Evolutionary conservation across 176 grass and related monocot genomes (phyloP).

Genomic region (Carex kokanica): DNA sequence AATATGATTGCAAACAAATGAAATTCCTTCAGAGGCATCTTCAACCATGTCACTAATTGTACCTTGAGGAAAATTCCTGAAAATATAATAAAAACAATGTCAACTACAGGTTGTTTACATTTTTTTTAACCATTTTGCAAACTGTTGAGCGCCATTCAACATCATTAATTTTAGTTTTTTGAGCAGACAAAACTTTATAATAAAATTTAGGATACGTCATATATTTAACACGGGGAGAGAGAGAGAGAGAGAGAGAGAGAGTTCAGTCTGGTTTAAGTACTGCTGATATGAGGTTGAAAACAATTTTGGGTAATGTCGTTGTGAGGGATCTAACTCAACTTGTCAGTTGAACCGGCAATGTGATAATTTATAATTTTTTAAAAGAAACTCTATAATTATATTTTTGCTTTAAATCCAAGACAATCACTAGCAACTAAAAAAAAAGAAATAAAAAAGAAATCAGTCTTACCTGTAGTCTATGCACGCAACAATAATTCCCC

Average conservation of each 20-base stretch:
- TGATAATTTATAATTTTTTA: neutral
- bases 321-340: neutral
- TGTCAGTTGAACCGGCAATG: neutral
- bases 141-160: neutral
- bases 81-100: slow-evolving; percentile 18
- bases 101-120: slow-evolving; percentile 1
- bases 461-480: slow-evolving; percentile 80
- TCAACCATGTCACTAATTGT: slow-evolving; percentile 87
- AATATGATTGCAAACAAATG: slow-evolving; percentile 85
- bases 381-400: neutral
- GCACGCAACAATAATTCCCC: slow-evolving; percentile 86
- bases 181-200: neutral
- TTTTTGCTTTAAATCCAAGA: neutral
- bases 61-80: slow-evolving; percentile 96
- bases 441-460: neutral
- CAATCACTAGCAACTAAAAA: neutral
- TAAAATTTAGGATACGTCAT: neutral
- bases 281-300: neutral
- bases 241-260: neutral
- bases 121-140: neutral
- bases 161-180: neutral
- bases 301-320: neutral
- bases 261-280: neutral
- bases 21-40: slow-evolving; percentile 76
- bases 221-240: neutral